Evolutionary conservation across 1,284 basidiomycete species (phyloP), one percentile per base, ranked within the genome.

Genomic region (Tylopilus sp.): DNA sequence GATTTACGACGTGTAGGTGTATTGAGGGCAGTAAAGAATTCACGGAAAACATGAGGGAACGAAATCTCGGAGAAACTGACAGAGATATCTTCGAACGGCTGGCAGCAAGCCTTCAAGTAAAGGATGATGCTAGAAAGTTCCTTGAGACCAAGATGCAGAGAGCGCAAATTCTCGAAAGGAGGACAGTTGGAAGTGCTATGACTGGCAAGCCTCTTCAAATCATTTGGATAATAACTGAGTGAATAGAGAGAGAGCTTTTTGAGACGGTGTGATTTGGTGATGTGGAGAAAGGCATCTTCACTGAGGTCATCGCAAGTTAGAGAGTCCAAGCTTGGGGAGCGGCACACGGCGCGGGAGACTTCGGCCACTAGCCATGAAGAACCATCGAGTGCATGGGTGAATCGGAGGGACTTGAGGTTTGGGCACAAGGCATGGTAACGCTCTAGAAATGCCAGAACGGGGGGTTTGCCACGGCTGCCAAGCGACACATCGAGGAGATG

Each of bases 331-430:
- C 38, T 15, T 12, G 41, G 18, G 32, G 58, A 55, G 18, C 47
- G 62, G 15, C 22, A 52, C 38, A 69, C 55, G 29, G 62, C 61
- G 24, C 57, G 71, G 6, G 66, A 73, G 33, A 70, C 13, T 13
- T 58, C 38, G 6, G 38, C 6, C 38, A 41, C 36, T 9, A n/a
- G n/a, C 16, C 38, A 47, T 53, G 9, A 44, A 15, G 15, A 18
- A 8, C 22, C 15, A 44, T 5, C 5, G 12, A 15, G 9, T n/a
- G n/a, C n/a, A 18, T 18, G 19, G 8, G 5, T 13, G 47, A 47
- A n/a, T 7, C n/a, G 4, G 5, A 47, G 19, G 22, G 47, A 47
- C 10, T 47, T n/a, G 22, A 47, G 2, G 22, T 47, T 47, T 47
- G 47, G 47, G n/a, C 47, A 47, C 2, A 47, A 47, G 2, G 5